Percentiles rank a stretch among this genome's conserved stretches.
phyloP scores from a whole-genome alignment of 2,329 filamentous ascomycete species.

The Chalaropsis thielavioides region DNA sequence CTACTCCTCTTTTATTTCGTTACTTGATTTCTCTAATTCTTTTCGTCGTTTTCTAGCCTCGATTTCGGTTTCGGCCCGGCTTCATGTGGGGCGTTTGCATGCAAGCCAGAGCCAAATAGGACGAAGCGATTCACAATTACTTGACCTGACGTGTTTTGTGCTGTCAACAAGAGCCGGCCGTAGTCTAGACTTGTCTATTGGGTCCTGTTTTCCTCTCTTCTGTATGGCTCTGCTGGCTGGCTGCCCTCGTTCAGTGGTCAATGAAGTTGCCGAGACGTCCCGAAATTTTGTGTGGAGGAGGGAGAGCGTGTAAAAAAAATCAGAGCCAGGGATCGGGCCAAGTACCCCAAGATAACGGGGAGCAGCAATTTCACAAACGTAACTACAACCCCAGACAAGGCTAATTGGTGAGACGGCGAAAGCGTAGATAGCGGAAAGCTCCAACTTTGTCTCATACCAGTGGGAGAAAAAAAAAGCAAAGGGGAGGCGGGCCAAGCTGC shows the following conservation, averaged over 20 bases:
- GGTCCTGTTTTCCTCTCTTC: not conserved
- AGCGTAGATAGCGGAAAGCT: not conserved
- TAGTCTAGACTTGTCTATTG: not conserved
- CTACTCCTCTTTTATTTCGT: not conserved
- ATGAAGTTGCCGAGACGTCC: not conserved
- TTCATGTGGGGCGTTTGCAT: not conserved
- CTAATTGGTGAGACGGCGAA: not conserved
- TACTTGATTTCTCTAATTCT: not conserved
- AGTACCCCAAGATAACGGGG: not conserved
- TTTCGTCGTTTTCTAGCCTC: not conserved
- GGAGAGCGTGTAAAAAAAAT: not conserved
- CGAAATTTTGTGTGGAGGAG: not conserved
- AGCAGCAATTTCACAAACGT: not conserved
- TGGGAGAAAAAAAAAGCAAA: not conserved
- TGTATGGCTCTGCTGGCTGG: not conserved
- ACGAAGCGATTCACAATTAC: not conserved
- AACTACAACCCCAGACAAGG: not conserved
- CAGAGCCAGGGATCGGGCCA: not conserved
- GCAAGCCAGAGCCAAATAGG: not conserved
- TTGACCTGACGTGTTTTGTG: not conserved
- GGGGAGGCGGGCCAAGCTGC: not conserved
- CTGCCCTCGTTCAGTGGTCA: not conserved
- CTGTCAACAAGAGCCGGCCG: not conserved
- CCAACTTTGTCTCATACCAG: not conserved
- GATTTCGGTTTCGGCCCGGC: conserved; percentile 1